These are phyloP conservation scores for Pyrenochaeta sp. DNA, from an alignment of 2,329 filamentous ascomycete genomes.

Conservation along the genomic window DNA sequence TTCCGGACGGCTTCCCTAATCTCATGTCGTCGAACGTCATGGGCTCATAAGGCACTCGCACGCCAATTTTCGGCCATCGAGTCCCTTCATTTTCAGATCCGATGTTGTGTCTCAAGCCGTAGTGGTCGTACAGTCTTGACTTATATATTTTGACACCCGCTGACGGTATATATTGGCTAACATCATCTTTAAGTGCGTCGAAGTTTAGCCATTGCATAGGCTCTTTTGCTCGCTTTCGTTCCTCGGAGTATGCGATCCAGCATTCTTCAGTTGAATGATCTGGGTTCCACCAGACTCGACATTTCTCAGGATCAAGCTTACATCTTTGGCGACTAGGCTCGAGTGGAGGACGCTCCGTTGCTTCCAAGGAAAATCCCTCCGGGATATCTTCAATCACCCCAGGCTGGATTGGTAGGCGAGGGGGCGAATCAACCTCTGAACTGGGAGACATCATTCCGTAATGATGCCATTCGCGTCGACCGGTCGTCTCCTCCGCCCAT, in stretches of 20 bases:
- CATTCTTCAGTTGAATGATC: slow-evolving; percentile 1
- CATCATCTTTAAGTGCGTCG: neutral
- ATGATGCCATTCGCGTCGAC: slow-evolving; percentile 16
- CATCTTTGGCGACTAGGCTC: neutral
- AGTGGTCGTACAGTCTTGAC: slow-evolving; percentile 10
- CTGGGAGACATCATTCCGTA: neutral
- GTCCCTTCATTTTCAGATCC: neutral
- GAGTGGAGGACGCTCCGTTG: neutral
- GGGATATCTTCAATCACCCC: neutral
- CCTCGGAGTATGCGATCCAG: neutral
- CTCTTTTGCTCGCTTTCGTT: neutral
- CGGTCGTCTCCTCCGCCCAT: slow-evolving; percentile 10
- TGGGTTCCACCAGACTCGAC: slow-evolving; percentile 12
- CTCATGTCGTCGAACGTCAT: slow-evolving; percentile 3
- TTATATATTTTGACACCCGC: neutral
- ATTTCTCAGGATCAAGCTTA: neutral
- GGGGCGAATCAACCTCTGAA: slow-evolving; percentile 15
- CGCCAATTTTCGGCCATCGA: slow-evolving; percentile 11
- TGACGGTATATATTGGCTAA: neutral
- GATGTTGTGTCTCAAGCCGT: slow-evolving; percentile 1
- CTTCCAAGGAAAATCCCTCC: neutral
- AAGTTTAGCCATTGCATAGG: neutral
- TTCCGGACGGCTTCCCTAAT: neutral
- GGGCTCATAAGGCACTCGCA: slow-evolving; percentile 12
- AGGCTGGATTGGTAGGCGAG: slow-evolving; percentile 1